Conservation (phyloP, 257 asterid species). For the Scutellaria galericulata region DNA sequence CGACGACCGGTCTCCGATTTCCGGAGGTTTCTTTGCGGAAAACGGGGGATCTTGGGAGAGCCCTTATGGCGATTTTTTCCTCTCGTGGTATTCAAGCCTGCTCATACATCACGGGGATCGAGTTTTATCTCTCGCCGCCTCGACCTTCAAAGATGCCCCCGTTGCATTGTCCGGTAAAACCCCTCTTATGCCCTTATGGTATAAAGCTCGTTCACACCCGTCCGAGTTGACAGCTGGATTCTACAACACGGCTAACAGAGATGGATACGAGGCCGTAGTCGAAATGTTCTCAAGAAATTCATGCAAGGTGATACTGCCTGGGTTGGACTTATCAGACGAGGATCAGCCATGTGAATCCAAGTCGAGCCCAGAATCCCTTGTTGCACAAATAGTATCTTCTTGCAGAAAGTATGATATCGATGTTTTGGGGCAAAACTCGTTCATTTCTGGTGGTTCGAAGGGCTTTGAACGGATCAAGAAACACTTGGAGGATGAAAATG, state of each 20-base stretch:
- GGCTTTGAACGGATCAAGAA: constrained; percentile 63
- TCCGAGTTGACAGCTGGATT: constrained; percentile 73
- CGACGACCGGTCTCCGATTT: constrained; percentile 49
- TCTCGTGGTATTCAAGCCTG: constrained; percentile 74
- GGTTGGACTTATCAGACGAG: constrained; percentile 67
- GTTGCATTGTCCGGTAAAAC: constrained; percentile 62
- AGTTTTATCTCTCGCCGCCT: constrained; percentile 66
- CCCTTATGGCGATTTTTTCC: constrained; percentile 81
- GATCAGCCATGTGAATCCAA: constrained; percentile 44
- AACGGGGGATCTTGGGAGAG: constrained; percentile 82
- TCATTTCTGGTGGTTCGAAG: constrained; percentile 41
- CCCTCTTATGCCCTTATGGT: constrained; percentile 63
- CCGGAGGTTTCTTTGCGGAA: constrained; percentile 67
- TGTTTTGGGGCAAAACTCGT: constrained; percentile 61
- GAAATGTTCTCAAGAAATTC: constrained; percentile 61
- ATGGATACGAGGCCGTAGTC: constrained; percentile 62
- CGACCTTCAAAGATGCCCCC: constrained; percentile 54
- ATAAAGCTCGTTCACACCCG: constrained; percentile 72
- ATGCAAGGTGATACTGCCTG: constrained; percentile 61
- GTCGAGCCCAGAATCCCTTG: constrained; percentile 64
- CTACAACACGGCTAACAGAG: constrained; percentile 66
- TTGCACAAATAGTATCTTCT: constrained; percentile 51
- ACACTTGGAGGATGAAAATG: constrained; percentile 50
- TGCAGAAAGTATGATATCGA: constrained; percentile 52
- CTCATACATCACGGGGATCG: constrained; percentile 68